A percentile compares a stretch with the other conserved stretches of the same genome.
Evolutionary conservation across 2,329 filamentous ascomycete species (phyloP).

Genomic region (Aspergillus fumigatiaffinis): DNA sequence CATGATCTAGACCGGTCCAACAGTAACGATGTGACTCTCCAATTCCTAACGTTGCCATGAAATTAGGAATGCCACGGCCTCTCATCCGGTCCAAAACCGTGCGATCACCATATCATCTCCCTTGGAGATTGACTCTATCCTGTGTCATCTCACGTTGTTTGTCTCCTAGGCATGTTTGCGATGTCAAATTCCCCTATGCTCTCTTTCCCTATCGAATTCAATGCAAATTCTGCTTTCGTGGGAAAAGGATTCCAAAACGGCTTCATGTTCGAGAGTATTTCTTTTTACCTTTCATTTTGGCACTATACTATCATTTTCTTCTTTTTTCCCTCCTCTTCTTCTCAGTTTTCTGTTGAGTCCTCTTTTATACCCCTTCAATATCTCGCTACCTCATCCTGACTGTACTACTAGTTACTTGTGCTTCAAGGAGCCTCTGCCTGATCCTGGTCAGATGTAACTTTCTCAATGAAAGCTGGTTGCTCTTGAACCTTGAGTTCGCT

Average conservation of each 20-base stretch:
- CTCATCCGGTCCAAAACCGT: background rate
- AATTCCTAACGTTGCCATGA: conserved; percentile 23
- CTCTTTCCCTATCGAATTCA: background rate
- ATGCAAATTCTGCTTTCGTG: background rate
- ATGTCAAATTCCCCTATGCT: background rate
- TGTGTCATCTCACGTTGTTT: background rate
- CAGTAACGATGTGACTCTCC: conserved; percentile 15
- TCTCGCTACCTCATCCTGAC: conserved; percentile 4
- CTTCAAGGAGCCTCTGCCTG: conserved; percentile 1
- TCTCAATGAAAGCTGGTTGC: background rate
- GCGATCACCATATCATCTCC: background rate
- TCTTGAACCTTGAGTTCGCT: background rate
- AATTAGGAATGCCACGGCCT: conserved; percentile 1
- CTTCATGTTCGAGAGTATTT: conserved; percentile 4
- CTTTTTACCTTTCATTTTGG: conserved; percentile 2
- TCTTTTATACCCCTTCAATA: conserved; percentile 19
- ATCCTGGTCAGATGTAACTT: background rate
- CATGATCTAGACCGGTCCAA: conserved; percentile 29
- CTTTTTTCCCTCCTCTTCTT: conserved; percentile 4
- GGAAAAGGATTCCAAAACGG: background rate
- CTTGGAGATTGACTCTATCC: background rate
- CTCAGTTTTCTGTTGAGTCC: conserved; percentile 8
- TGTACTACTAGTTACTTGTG: conserved; percentile 18
- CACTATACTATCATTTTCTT: background rate
- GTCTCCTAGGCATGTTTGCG: background rate